Evolutionary conservation across 495 filamentous ascomycete species (phyloP), one percentile per base, ranked within the genome.

Genomic region (Aspergillus heteromorphus): DNA sequence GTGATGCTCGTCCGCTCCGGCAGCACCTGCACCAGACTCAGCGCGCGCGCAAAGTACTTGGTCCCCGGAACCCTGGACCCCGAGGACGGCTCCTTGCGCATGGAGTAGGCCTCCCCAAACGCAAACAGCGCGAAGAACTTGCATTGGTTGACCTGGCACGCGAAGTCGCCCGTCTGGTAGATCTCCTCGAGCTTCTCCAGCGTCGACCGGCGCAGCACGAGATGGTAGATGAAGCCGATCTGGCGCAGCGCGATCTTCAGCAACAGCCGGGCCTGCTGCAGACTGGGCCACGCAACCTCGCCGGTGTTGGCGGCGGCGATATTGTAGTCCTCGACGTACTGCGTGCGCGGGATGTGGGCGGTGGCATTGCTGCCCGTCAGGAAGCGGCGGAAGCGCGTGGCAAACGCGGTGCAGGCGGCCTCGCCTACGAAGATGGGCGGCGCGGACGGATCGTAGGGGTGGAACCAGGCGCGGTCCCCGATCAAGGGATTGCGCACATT

Each of bases 371-470:
- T 68, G 0, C 69, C 71, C 13, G 72, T 73, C 19, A 77, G 51
- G 36, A 72, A 74, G 30, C 70, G 68, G 7, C 73, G 72, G 55
- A 76, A 72, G 13, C 72, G 69, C 1, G 74, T 77, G 6, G 74
- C 73, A 59, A 77, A 76, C 16, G 73, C 74, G 10, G 74, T 74
- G 40, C 73, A 74, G 21, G 73, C 73, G 20, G 72, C 74, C 61
- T 77, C 73, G 29, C 73, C 69, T 41, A 76, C 66, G 42, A 73
- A 74, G 30, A 77, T 72, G 14, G 74, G 74, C n/a, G 72, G 73
- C 41, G 68, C 67, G 0, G 73, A 70, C 0, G 73, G 65, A 49
- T 73, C 70, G 48, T 77, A 72, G 18, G 65, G 63, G 43, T 75
- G 70, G 53, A 76, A 74, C 74, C 73, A 76, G 25, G 72, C 72